phyloP scores from a whole-genome alignment of 352 stramenopile species.

The Phytophthora nicotianae region DNA sequence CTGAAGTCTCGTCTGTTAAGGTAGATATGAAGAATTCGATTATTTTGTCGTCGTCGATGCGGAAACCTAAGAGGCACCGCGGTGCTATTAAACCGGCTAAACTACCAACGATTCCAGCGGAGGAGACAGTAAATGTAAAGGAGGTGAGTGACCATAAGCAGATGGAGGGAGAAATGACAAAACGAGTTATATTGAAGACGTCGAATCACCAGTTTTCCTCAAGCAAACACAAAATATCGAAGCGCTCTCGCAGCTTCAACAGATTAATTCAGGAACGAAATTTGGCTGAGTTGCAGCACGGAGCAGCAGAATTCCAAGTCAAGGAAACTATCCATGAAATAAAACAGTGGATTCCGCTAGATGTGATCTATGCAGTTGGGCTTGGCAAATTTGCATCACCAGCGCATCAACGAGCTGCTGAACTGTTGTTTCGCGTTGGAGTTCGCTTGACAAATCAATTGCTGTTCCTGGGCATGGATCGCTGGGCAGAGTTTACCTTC shows the following conservation, averaged over 20 bases:
- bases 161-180: slow-evolving; percentile 9
- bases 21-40: slow-evolving; percentile 1
- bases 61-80: slow-evolving; percentile 9
- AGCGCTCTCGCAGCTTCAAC: slow-evolving; percentile 20
- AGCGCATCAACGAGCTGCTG: slow-evolving; percentile 59
- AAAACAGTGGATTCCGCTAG: slow-evolving; percentile 62
- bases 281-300: slow-evolving; percentile 17
- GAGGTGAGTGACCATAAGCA: slow-evolving; percentile 1
- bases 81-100: slow-evolving; percentile 11
- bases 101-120: neutral
- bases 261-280: slow-evolving; percentile 21
- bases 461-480: slow-evolving; percentile 45
- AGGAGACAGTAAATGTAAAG: neutral
- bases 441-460: slow-evolving; percentile 45
- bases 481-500: slow-evolving; percentile 47
- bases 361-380: slow-evolving; percentile 68
- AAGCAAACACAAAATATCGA: slow-evolving; percentile 1
- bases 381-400: slow-evolving; percentile 65
- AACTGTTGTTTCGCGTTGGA: slow-evolving; percentile 53
- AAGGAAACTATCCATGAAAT: slow-evolving; percentile 56
- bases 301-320: slow-evolving; percentile 38
- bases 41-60: neutral
- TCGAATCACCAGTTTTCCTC: neutral
- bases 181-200: neutral
- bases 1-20: neutral